Evolutionary conservation across 2,329 filamentous ascomycete genomes (phyloP).

Genomic region (Torrubiellomyces zombiae): DNA sequence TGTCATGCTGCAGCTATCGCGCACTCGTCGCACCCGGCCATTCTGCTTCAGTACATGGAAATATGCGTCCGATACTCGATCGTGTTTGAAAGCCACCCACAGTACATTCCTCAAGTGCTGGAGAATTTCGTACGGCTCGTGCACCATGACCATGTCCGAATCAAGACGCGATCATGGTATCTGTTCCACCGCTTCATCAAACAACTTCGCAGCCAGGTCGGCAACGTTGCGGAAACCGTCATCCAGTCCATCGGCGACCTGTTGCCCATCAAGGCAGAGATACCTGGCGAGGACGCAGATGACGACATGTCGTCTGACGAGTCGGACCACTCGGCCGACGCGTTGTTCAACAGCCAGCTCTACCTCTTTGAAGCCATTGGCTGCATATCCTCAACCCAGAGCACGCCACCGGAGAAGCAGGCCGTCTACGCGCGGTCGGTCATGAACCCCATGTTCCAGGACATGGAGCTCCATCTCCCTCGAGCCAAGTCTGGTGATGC

Average conservation of each 20-base stretch:
- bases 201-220: conserved; percentile 67
- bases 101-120: conserved; percentile 70
- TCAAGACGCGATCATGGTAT: conserved; percentile 90
- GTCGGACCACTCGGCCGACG: conserved; percentile 76
- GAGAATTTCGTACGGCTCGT: conserved; percentile 84
- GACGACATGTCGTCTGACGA: conserved; percentile 95
- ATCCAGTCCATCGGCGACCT: conserved; percentile 83
- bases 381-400: conserved; percentile 68
- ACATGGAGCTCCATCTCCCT: conserved; percentile 66
- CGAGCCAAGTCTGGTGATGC: conserved; percentile 68
- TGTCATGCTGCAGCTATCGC: conserved; percentile 46
- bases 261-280: conserved; percentile 76
- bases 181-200: conserved; percentile 87
- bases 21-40: conserved; percentile 74
- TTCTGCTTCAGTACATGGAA: conserved; percentile 95
- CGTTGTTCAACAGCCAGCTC: conserved; percentile 77
- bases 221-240: conserved; percentile 78
- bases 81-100: conserved; percentile 75
- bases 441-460: conserved; percentile 75
- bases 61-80: conserved; percentile 87
- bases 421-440: conserved; percentile 74
- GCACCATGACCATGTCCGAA: conserved; percentile 73
- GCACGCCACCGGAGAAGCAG: conserved; percentile 69
- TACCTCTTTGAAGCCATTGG: conserved; percentile 92
- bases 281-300: conserved; percentile 58